Evolutionary conservation across 345 rosid genomes (phyloP).

Genomic region (Salix viminalis): DNA sequence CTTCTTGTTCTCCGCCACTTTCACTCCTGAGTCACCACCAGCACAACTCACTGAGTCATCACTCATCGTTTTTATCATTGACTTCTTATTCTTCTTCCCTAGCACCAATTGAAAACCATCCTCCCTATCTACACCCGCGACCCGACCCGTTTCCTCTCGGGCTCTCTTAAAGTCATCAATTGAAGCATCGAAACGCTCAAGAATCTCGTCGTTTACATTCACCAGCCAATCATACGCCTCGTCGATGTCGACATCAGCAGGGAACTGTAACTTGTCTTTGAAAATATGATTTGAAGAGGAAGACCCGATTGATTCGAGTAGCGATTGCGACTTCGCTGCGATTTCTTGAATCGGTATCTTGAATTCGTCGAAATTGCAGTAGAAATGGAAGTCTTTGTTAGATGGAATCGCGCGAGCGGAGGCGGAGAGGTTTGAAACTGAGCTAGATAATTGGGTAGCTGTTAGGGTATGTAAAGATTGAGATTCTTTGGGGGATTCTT

Average conservation of each 20-base stretch:
- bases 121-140: slow-evolving; percentile 15
- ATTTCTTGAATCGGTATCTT: slow-evolving; percentile 50
- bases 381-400: slow-evolving; percentile 75
- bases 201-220: slow-evolving; percentile 57
- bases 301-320: slow-evolving; percentile 55
- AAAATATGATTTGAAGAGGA: slow-evolving; percentile 18
- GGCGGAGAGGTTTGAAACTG: slow-evolving; percentile 47
- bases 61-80: neutral
- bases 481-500: slow-evolving; percentile 20
- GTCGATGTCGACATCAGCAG: slow-evolving; percentile 40
- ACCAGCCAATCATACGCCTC: slow-evolving; percentile 76
- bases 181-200: slow-evolving; percentile 61
- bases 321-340: slow-evolving; percentile 40
- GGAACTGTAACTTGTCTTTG: slow-evolving; percentile 30
- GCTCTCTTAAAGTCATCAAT: slow-evolving; percentile 46
- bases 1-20: slow-evolving; percentile 47
- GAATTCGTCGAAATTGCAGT: slow-evolving; percentile 71
- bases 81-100: slow-evolving; percentile 59
- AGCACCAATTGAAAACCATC: slow-evolving; percentile 71
- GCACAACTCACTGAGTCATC: slow-evolving; percentile 6
- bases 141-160: slow-evolving; percentile 37
- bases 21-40: slow-evolving; percentile 40
- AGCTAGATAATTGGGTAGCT: slow-evolving; percentile 37
- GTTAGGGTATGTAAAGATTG: slow-evolving; percentile 37
- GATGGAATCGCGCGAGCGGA: slow-evolving; percentile 56